Percentiles rank a stretch among this genome's conserved stretches.
These are phyloP conservation scores for Letharia columbiana DNA, from an alignment of 495 filamentous ascomycete genomes.

Conservation along the genomic window DNA sequence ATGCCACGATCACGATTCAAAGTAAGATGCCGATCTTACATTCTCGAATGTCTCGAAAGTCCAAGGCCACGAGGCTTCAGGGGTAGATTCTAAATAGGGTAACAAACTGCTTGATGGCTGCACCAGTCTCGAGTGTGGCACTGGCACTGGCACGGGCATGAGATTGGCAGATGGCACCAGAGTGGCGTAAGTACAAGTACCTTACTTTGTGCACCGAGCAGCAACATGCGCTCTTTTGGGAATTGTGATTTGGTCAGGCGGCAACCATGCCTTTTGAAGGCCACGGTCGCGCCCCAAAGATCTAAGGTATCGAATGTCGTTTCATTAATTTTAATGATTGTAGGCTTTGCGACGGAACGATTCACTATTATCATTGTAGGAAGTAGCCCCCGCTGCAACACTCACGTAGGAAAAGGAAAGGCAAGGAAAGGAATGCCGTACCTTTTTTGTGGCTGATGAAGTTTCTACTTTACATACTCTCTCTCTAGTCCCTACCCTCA, in stretches of 20 bases:
- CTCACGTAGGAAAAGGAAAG: too few species aligned
- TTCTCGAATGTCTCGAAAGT: neutral
- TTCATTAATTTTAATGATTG: too few species aligned
- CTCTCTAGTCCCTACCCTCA: too few species aligned
- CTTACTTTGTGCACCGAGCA: neutral
- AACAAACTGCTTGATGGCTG: too few species aligned
- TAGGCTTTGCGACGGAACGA: too few species aligned
- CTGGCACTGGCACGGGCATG: too few species aligned
- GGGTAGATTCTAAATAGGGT: neutral
- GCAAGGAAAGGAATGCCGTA: too few species aligned
- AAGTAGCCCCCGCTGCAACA: too few species aligned
- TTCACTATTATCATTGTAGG: too few species aligned
- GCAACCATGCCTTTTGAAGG: neutral
- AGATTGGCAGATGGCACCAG: neutral
- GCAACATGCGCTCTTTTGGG: neutral
- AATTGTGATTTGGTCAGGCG: neutral
- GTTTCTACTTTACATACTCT: too few species aligned
- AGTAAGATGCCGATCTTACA: neutral
- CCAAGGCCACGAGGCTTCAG: neutral
- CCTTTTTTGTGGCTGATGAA: too few species aligned
- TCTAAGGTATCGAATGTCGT: neutral
- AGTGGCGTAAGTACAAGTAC: neutral
- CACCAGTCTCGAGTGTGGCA: too few species aligned
- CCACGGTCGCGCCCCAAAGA: neutral
- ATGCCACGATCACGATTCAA: neutral